A percentile compares a stretch with the other conserved stretches of the same genome.
Conservation (phyloP, 1,139 yeast species). For the Keqinozyma sinolaborantium region DNA sequence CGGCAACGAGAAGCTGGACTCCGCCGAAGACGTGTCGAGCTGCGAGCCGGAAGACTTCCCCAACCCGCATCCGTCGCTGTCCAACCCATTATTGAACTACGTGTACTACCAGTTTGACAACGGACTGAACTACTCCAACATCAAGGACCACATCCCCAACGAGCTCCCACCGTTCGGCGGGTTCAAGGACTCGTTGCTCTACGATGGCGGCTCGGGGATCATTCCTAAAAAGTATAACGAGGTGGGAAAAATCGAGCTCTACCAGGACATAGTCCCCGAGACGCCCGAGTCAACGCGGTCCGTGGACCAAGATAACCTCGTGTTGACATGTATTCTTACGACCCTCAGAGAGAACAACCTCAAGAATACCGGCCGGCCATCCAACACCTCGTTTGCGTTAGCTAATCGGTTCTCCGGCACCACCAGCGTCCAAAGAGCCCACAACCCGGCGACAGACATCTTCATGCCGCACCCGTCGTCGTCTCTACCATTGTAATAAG, state of each 20-base stretch:
- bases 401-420: slow-evolving; percentile 8
- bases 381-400: slow-evolving; percentile 8
- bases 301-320: slow-evolving; percentile 29
- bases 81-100: slow-evolving; percentile 18
- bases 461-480: neutral
- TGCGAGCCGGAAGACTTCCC: slow-evolving; percentile 13
- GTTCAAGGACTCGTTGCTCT: slow-evolving; percentile 27
- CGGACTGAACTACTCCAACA: slow-evolving; percentile 7
- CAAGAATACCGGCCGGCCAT: slow-evolving; percentile 19
- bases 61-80: slow-evolving; percentile 30
- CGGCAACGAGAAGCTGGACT: slow-evolving; percentile 1
- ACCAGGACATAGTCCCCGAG: slow-evolving; percentile 21
- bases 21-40: slow-evolving; percentile 5
- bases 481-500: neutral
- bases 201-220: slow-evolving; percentile 12
- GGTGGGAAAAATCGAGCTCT: slow-evolving; percentile 31
- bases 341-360: slow-evolving; percentile 32
- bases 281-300: slow-evolving; percentile 26
- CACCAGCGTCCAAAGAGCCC: neutral
- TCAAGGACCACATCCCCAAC: slow-evolving; percentile 23
- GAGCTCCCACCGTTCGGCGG: slow-evolving; percentile 41
- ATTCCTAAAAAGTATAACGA: slow-evolving; percentile 36
- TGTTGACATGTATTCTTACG: slow-evolving; percentile 25
- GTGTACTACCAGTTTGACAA: slow-evolving; percentile 5
- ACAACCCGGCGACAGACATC: neutral